A percentile compares a stretch with the other conserved stretches of the same genome.
Conservation (phyloP, 192 early-diverging fungal genomes). For the Glomus cerebriforme region DNA sequence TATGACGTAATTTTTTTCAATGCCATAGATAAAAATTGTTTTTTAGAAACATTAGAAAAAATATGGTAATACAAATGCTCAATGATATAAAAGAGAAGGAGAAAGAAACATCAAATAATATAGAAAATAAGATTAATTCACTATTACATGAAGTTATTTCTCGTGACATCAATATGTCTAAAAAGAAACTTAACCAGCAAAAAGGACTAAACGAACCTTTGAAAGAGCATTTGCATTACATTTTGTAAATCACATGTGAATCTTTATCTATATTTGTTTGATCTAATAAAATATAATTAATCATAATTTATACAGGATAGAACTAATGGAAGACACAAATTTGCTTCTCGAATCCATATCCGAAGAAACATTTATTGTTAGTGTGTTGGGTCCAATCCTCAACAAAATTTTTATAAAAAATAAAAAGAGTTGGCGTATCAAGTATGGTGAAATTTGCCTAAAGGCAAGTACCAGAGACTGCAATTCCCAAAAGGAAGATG, state of each 20-base stretch:
- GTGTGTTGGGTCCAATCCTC: neutral
- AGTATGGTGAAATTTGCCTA: slow-evolving; percentile 24
- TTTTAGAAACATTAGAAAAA: slow-evolving; percentile 14
- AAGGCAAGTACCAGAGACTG: neutral
- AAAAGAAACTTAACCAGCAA: slow-evolving; percentile 14
- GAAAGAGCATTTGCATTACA: neutral
- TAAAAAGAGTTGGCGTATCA: neutral
- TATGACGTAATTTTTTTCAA: slow-evolving; percentile 17
- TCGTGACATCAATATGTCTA: neutral
- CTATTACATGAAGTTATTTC: slow-evolving; percentile 5
- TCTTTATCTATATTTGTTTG: slow-evolving; percentile 13
- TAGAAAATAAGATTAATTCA: slow-evolving; percentile 10
- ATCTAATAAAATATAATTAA: neutral
- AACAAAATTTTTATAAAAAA: slow-evolving; percentile 27
- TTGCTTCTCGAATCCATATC: slow-evolving; percentile 20
- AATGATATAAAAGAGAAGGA: slow-evolving; percentile 11
- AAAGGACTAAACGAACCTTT: neutral
- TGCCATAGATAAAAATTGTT: slow-evolving; percentile 11
- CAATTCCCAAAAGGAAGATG: slow-evolving; percentile 3
- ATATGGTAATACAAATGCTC: neutral
- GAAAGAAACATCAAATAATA: slow-evolving; percentile 13
- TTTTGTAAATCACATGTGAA: slow-evolving; percentile 21
- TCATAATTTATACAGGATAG: slow-evolving; percentile 15
- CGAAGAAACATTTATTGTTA: slow-evolving; percentile 7
- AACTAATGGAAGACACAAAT: slow-evolving; percentile 3